These are phyloP conservation scores for Hypoxylon trugodes DNA, from an alignment of 495 filamentous ascomycete genomes.

Conservation along the genomic window DNA sequence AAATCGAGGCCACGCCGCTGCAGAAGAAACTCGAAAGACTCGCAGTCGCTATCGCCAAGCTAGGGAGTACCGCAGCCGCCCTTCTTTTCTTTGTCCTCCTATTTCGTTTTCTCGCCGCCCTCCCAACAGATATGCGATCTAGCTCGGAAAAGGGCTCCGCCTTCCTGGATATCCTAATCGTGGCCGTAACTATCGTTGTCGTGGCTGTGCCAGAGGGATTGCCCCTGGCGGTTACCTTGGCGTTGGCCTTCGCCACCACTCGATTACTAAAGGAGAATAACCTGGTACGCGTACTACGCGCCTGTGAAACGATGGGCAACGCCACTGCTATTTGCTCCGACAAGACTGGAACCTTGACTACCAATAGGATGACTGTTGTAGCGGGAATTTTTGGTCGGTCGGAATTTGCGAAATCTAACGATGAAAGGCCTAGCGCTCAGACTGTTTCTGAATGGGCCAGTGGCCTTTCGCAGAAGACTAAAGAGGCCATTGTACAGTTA, in stretches of 20 bases:
- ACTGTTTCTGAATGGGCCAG: slow-evolving; percentile 67
- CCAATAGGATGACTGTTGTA: slow-evolving; percentile 79
- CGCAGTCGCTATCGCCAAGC: slow-evolving; percentile 79
- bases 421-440: slow-evolving; percentile 37
- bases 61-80: slow-evolving; percentile 73
- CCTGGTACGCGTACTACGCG: slow-evolving; percentile 75
- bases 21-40: slow-evolving; percentile 80
- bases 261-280: slow-evolving; percentile 85
- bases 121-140: slow-evolving; percentile 55
- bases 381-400: slow-evolving; percentile 72
- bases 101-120: slow-evolving; percentile 75
- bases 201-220: slow-evolving; percentile 87
- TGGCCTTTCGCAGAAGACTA: slow-evolving; percentile 61
- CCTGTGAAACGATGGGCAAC: slow-evolving; percentile 90
- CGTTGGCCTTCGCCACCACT: slow-evolving; percentile 81
- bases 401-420: slow-evolving; percentile 60
- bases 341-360: slow-evolving; percentile 84
- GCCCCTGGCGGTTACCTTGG: slow-evolving; percentile 82
- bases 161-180: slow-evolving; percentile 83
- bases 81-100: slow-evolving; percentile 78
- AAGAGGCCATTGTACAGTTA: slow-evolving; percentile 66
- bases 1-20: slow-evolving; percentile 77
- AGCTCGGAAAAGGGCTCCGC: slow-evolving; percentile 72
- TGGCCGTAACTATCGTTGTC: slow-evolving; percentile 81
- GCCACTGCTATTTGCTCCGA: slow-evolving; percentile 86